Base-by-base conservation (phyloP, 192 early-diverging fungal genomes). In the Mycoemilia scoparia region DNA sequence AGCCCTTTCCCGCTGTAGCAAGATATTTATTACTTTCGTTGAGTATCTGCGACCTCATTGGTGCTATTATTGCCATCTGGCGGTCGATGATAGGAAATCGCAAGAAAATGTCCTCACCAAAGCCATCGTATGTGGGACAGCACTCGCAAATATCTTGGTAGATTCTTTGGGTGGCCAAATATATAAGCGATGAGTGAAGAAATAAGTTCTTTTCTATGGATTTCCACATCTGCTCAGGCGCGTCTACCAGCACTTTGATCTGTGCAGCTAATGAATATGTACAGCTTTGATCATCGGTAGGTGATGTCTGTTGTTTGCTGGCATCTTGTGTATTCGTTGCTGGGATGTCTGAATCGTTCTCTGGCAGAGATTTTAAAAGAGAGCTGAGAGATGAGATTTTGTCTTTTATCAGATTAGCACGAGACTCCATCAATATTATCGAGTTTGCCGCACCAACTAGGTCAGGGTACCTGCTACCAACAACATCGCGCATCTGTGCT, bases 61-160 rank as follows among this genome's bases (percentile, higher is more conserved):
- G 51, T 21, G 39, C 43, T 2, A 55, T 41, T 0, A 42, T 22
- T 15, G 48, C 43, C 58, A 51, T 55, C 34, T 51, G 47, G 29
- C 52, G 46, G 38, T 43, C 48, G n/a, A 51, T 39, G 7, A 61
- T 52, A 1, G 58, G 58, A 31, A 61, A 61, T 32, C 48, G 48
- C 15, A 36, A 33, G 18, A 60, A 34, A 30, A 47, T 46, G 22
- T 54, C 51, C 3, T 39, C 34, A 5, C 3, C 28, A 0, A 16
- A 19, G 8, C 33, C 31, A 19, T 15, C 26, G 24, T 44, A 33
- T 10, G 29, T 9, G 7, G 7, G 2, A 7, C 34, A 31, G 22
- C 44, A 46, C 14, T 18, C 38, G 13, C 43, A 14, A 1, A 57
- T 46, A 21, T 36, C 29, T 7, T 18, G 12, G 31, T 62, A 42